Base-by-base conservation (phyloP, 441 rosid species). In the Pelargonium citronellum region DNA sequence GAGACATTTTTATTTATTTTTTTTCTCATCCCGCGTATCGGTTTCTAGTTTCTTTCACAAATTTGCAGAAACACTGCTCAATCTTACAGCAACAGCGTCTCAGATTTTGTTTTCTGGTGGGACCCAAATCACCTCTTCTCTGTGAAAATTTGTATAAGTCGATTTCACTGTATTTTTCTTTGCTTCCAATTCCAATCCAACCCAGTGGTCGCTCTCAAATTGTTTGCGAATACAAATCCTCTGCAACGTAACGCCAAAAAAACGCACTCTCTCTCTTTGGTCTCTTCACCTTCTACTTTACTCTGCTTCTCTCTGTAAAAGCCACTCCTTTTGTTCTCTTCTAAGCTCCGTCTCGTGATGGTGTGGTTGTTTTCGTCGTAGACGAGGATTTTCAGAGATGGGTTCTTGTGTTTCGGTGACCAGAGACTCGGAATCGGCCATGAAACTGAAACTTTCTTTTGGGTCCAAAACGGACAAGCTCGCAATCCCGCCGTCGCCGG, bases 381-480 rank as follows among this genome's bases (percentile, higher is more conserved):
- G 64, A 58, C 34, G 20, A 20, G 43, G 9, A 39, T 39, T 39
- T 58, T 17, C 13, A 34, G 64, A 20, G 5, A 90, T 88, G 96
- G 93, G 93, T 77, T 84, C 88, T 8, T 87, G 90, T 69, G 83
- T 75, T 1, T 87, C 96, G 3, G 78, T 81, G 69, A 82, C 79
- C 67, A 78, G 78, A 69, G 80, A 77, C 63, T 73, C 87, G 64
- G 80, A 71, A 37, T 76, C 84, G 0, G 74, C 81, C 73, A 78
- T 82, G 80, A 85, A 82, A 65, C 67, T 79, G 43, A 72, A 79
- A 41, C 34, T 78, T 67, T 66, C 84, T 7, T 79, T 82, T 67
- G 75, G 68, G 71, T 74, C 84, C 51, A 83, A 84, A 80, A 53
- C 76, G n/a, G 84, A 79, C 19, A 79, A 79, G 67, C 81, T 79